A percentile compares a stretch with the other conserved stretches of the same genome.
These are phyloP conservation scores for Pterocarpus macrocarpus DNA, from an alignment of 306 rosid species.

Conservation along the genomic window DNA sequence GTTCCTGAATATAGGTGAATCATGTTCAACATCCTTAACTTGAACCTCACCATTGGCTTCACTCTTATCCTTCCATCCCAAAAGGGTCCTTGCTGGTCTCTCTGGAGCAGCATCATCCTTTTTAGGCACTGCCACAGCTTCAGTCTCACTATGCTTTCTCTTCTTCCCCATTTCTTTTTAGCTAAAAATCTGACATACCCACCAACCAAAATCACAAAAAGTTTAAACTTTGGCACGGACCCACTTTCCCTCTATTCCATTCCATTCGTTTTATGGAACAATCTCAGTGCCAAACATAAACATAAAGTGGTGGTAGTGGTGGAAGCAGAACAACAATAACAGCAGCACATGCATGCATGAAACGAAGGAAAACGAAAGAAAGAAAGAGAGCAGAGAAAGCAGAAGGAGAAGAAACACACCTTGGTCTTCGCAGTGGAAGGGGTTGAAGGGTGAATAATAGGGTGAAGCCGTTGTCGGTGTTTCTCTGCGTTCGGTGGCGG, in stretches of 20 bases:
- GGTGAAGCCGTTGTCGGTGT: not conserved
- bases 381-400: not conserved
- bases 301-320: not conserved
- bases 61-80: slow-evolving; percentile 81
- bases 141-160: slow-evolving; percentile 78
- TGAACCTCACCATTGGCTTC: slow-evolving; percentile 42
- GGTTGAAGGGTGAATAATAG: not conserved
- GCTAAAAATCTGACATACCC: slow-evolving; percentile 30
- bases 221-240: not conserved
- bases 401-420: slow-evolving; percentile 2
- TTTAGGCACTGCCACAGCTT: slow-evolving; percentile 47
- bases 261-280: not conserved
- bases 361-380: not conserved
- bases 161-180: slow-evolving; percentile 73
- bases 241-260: not conserved
- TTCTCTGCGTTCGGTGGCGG: not conserved
- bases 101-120: slow-evolving; percentile 74
- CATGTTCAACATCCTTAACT: slow-evolving; percentile 15
- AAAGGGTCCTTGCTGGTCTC: slow-evolving; percentile 81
- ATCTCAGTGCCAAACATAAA: not conserved
- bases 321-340: not conserved
- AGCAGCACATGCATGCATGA: not conserved
- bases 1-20: slow-evolving; percentile 69
- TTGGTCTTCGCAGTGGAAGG: not conserved
- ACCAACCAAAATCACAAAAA: slow-evolving; percentile 3